A percentile compares a stretch with the other conserved stretches of the same genome.
Conservation (phyloP, 2,329 filamentous ascomycete species). For the Zymoseptoria brevis region DNA sequence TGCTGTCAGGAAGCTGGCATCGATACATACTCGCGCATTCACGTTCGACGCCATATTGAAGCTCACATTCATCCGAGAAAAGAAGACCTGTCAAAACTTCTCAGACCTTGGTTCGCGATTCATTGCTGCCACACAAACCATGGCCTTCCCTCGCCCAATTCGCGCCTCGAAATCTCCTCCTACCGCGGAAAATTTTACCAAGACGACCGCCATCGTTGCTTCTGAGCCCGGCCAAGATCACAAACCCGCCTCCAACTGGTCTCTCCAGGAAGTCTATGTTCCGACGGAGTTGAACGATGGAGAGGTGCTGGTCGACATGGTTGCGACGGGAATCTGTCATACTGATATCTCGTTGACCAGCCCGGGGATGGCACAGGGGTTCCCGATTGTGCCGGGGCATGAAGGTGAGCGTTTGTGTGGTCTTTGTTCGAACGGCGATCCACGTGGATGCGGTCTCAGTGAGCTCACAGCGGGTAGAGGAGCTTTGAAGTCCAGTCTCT, state of each 20-base stretch:
- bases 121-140: not conserved
- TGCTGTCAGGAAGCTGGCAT: not conserved
- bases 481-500: not conserved
- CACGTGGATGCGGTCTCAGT: too few species aligned
- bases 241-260: conserved; percentile 14
- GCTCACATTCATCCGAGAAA: not conserved
- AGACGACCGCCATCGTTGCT: conserved; percentile 14
- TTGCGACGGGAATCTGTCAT: conserved; percentile 22
- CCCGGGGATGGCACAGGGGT: conserved; percentile 13
- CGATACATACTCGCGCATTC: too few species aligned
- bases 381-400: conserved; percentile 20
- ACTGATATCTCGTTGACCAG: conserved; percentile 15
- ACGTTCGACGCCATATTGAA: too few species aligned
- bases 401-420: conserved; percentile 11
- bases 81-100: not conserved
- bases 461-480: too few species aligned
- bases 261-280: conserved; percentile 11
- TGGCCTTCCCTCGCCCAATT: not conserved
- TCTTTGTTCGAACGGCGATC: not conserved
- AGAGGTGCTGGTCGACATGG: conserved; percentile 23
- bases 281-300: conserved; percentile 14
- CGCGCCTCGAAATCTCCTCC: not conserved
- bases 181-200: not conserved
- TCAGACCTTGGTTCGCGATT: too few species aligned
- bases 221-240: conserved; percentile 9